Evolutionary conservation across 2,329 filamentous ascomycete genomes (phyloP).

Genomic region (Cladosporium cucumerinum): DNA sequence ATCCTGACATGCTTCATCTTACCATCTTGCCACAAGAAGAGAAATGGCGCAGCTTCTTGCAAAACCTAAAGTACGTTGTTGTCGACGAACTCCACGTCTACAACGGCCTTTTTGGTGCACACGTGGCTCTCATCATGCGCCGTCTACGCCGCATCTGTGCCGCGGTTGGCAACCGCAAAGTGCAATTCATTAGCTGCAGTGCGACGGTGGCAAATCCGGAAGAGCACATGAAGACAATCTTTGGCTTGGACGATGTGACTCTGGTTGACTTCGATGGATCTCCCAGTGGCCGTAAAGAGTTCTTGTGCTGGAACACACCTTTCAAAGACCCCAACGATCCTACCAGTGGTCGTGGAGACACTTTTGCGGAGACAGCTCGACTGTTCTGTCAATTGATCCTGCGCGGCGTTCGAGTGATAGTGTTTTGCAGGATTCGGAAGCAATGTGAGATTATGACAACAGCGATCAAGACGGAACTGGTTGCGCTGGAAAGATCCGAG

Average conservation of each 20-base stretch:
- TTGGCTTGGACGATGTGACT: conserved; percentile 76
- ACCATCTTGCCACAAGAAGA: conserved; percentile 91
- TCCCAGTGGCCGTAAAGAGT: conserved; percentile 88
- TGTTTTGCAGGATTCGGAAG: conserved; percentile 84
- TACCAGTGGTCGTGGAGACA: conserved; percentile 78
- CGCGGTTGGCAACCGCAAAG: conserved; percentile 76
- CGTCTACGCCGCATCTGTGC: conserved; percentile 83
- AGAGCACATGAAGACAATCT: conserved; percentile 90
- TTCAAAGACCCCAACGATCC: conserved; percentile 87
- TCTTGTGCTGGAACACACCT: conserved; percentile 96
- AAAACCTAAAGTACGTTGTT: conserved; percentile 86
- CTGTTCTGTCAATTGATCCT: conserved; percentile 88
- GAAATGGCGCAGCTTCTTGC: conserved; percentile 81
- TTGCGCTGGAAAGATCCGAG: conserved; percentile 68
- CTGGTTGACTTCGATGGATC: conserved; percentile 90
- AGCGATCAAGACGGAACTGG: conserved; percentile 75
- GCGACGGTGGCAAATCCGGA: conserved; percentile 92
- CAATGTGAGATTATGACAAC: conserved; percentile 82
- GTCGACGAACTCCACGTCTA: conserved; percentile 87
- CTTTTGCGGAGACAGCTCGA: conserved; percentile 79
- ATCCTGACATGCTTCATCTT: conserved; percentile 95
- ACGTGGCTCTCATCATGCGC: conserved; percentile 93
- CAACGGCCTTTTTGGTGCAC: conserved; percentile 89
- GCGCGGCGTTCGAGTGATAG: conserved; percentile 84
- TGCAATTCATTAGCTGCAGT: conserved; percentile 93